Base-by-base conservation (phyloP, 225 moss, liverwort and hornwort genomes). In the Sphagnum contortum region DNA sequence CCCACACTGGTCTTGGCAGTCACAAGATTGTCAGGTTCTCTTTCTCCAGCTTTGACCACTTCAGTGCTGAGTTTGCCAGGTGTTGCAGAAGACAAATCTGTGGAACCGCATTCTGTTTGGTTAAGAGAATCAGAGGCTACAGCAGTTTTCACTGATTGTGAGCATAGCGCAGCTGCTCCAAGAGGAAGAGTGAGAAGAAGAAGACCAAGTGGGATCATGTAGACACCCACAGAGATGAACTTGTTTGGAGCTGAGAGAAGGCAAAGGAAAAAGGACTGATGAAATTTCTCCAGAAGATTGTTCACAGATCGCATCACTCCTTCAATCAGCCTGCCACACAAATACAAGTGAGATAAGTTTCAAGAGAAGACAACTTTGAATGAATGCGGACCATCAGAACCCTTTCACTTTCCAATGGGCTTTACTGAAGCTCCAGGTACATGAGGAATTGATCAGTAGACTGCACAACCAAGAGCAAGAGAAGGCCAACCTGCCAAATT, bases 281-380 rank as follows among this genome's bases (percentile, higher is more conserved):
- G 98, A 71, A 93, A 93, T 69, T 98, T 98, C 76, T 98, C 98
- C 59, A 98, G 82, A 13, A 98, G 65, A 71, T 98, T 98, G 70
- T 98, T 98, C 57, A 89, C 91, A 3, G 90, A 93, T 62, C 91
- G 89, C 75, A 91, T 74, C 7, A 91, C 84, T 71, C 88, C 89
- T 75, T 98, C 98, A 69, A 98, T 82, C 71, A 93, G 77, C 64
- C 98, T 98, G 89, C 60, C 48, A 58, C 73, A 72, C 59, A 64
- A 63, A 54, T 54, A 54, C 4, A 45, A 13, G 6, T 63, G 4
- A 48, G 57, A 29, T 29, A 29, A 29, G 29, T 29, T 29, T 29
- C 29, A 29, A 29, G 29, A 29, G 29, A 0, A 29, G 1, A 29
- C 29, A 29, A 29, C 29, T 29, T 29, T 29, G 29, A 29, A 29